phyloP scores from a whole-genome alignment of 441 rosid species.

The Croton laevigatus region DNA sequence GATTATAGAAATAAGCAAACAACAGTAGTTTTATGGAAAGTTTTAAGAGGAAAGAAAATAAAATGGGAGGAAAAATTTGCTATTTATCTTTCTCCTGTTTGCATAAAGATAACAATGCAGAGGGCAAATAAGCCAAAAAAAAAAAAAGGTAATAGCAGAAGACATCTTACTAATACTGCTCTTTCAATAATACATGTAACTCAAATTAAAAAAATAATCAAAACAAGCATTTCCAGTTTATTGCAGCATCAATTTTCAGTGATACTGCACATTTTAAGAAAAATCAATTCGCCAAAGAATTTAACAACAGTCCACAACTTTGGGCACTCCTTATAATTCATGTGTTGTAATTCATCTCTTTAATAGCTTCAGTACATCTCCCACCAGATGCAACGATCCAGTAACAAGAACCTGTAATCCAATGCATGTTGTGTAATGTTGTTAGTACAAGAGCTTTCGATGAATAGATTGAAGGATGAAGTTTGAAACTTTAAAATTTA shows the following conservation, averaged over 20 bases:
- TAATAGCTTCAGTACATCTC: conserved; percentile 70
- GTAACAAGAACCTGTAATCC: conserved; percentile 75
- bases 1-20: too few species aligned
- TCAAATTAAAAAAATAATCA: background rate
- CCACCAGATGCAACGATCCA: conserved; percentile 84
- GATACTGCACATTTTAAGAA: background rate
- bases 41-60: too few species aligned
- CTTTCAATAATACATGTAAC: too few species aligned
- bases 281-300: conserved; percentile 5
- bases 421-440: conserved; percentile 2
- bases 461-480: background rate
- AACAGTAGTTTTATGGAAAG: too few species aligned
- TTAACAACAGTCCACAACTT: background rate
- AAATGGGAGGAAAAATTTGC: too few species aligned
- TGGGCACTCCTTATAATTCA: background rate
- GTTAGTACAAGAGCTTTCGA: background rate
- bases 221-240: conserved; percentile 6
- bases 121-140: conserved; percentile 42
- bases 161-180: too few species aligned
- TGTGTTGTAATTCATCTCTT: conserved; percentile 30
- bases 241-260: conserved; percentile 1
- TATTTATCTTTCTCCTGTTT: too few species aligned
- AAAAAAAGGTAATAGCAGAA: too few species aligned
- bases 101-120: too few species aligned
- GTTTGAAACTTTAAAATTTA: conserved; percentile 22